Conservation (phyloP, 2,329 filamentous ascomycete genomes). For the Lasiodiplodia theobromae region DNA sequence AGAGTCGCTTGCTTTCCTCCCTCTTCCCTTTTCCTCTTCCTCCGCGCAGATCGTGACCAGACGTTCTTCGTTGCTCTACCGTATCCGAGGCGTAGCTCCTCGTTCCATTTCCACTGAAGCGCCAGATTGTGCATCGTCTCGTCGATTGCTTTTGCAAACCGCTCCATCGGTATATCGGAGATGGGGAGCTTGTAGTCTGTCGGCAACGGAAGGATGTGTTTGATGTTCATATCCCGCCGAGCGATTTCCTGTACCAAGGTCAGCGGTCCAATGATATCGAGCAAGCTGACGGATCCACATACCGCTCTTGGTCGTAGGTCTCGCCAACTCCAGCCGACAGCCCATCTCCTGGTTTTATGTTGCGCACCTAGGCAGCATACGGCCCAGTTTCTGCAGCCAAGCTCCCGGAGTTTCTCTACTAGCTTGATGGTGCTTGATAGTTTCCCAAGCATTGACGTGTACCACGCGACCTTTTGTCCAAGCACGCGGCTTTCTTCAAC, state of each 20-base stretch:
- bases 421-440: slow-evolving; percentile 71
- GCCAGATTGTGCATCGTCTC: slow-evolving; percentile 54
- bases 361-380: slow-evolving; percentile 80
- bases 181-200: slow-evolving; percentile 35
- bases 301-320: slow-evolving; percentile 21
- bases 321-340: slow-evolving; percentile 71
- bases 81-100: slow-evolving; percentile 59
- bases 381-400: slow-evolving; percentile 67
- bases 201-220: slow-evolving; percentile 51
- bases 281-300: slow-evolving; percentile 52
- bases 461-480: slow-evolving; percentile 66
- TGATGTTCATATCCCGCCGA: slow-evolving; percentile 42
- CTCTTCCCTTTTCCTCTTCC: slow-evolving; percentile 22
- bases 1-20: slow-evolving; percentile 8
- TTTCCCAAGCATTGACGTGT: slow-evolving; percentile 89
- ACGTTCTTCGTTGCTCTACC: slow-evolving; percentile 74
- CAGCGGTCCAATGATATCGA: slow-evolving; percentile 55
- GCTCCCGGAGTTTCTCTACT: slow-evolving; percentile 62
- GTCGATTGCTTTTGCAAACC: slow-evolving; percentile 8
- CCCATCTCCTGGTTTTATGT: slow-evolving; percentile 82
- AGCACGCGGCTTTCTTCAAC: slow-evolving; percentile 66
- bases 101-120: slow-evolving; percentile 71
- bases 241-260: slow-evolving; percentile 7
- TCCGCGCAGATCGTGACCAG: slow-evolving; percentile 45
- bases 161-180: slow-evolving; percentile 47